These are phyloP conservation scores for Monilinia vaccinii-corymbosi DNA, from an alignment of 2,329 filamentous ascomycete genomes.

Conservation along the genomic window DNA sequence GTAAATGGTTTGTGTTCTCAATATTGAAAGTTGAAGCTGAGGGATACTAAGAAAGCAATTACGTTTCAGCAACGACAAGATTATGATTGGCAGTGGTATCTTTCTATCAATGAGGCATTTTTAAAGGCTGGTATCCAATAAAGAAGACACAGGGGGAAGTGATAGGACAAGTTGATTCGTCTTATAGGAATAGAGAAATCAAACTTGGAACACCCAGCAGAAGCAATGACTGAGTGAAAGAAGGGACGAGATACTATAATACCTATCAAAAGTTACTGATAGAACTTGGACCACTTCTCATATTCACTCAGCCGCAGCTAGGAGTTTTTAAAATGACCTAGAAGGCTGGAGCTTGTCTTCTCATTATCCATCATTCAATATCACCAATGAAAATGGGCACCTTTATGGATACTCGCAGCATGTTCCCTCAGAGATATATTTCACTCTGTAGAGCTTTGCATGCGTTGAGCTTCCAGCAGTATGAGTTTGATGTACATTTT, in stretches of 20 bases:
- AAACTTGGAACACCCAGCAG: not conserved
- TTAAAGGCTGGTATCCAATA: not conserved
- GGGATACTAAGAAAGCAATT: not conserved
- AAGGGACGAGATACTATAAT: not conserved
- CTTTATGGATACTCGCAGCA: not conserved
- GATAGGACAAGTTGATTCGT: not conserved
- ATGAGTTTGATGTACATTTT: not conserved
- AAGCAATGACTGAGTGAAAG: not conserved
- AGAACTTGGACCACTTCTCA: not conserved
- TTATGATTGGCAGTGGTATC: not conserved
- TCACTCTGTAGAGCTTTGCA: not conserved
- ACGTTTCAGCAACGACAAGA: not conserved
- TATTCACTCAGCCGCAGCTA: not conserved
- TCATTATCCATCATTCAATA: too few species aligned
- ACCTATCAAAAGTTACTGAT: not conserved
- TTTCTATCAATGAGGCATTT: not conserved
- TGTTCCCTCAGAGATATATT: not conserved
- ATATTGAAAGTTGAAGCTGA: not conserved
- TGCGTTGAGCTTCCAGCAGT: not conserved
- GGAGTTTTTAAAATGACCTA: too few species aligned
- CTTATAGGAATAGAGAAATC: not conserved
- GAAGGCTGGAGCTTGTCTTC: not conserved
- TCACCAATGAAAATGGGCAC: not conserved
- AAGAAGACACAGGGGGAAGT: not conserved
- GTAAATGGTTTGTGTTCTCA: not conserved